These are phyloP conservation scores for Paramecium caudatum DNA, from an alignment of 73 alveolate genomes.

Conservation along the genomic window DNA sequence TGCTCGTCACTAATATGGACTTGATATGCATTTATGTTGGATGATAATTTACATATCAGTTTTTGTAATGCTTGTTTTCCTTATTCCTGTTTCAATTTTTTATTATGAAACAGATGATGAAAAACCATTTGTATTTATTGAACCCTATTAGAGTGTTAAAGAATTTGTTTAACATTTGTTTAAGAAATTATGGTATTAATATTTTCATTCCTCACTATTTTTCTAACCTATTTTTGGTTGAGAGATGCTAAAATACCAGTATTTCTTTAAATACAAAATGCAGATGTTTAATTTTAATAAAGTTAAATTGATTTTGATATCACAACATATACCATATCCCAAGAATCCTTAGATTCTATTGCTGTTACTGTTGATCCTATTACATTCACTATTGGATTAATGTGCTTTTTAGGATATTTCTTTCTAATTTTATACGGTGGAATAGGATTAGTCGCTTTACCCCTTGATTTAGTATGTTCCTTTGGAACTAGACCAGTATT, in stretches of 20 bases:
- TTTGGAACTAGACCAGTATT: slow-evolving; percentile 81
- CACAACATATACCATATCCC: background rate
- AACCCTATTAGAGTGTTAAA: slow-evolving; percentile 61
- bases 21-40: slow-evolving; percentile 90
- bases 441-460: slow-evolving; percentile 84
- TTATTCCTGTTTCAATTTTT: slow-evolving; percentile 83
- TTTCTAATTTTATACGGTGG: slow-evolving; percentile 84
- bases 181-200: slow-evolving; percentile 77
- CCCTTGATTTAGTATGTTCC: slow-evolving; percentile 80
- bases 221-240: slow-evolving; percentile 75
- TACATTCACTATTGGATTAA: slow-evolving; percentile 57
- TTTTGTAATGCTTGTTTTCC: slow-evolving; percentile 74
- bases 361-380: background rate
- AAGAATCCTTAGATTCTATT: background rate
- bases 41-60: slow-evolving; percentile 82
- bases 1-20: slow-evolving; percentile 75
- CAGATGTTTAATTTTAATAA: background rate
- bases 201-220: slow-evolving; percentile 71
- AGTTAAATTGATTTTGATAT: background rate
- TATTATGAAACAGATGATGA: slow-evolving; percentile 91
- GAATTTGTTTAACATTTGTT: slow-evolving; percentile 77
- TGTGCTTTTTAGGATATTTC: slow-evolving; percentile 83
- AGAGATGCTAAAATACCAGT: slow-evolving; percentile 65
- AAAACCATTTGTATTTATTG: slow-evolving; percentile 76
- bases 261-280: slow-evolving; percentile 13